Evolutionary conservation across 805 yeast species (phyloP).

Genomic region (Candida coquimbonensis): DNA sequence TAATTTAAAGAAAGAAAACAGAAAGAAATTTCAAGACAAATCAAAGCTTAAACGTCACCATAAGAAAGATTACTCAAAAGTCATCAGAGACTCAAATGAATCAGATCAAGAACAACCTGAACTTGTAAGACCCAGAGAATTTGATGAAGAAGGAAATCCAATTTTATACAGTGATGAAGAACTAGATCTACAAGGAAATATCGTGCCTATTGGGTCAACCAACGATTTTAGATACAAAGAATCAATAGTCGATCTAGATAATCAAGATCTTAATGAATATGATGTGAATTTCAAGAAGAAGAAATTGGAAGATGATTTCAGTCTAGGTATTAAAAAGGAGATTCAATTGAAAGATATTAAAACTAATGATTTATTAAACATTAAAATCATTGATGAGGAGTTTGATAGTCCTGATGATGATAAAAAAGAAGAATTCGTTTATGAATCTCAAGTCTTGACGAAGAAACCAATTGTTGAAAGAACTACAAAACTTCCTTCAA

Average conservation of each 20-base stretch:
- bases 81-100: constrained; percentile 16
- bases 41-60: constrained; percentile 31
- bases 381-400: constrained; percentile 5
- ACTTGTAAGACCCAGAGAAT: constrained; percentile 13
- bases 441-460: neutral
- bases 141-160: constrained; percentile 12
- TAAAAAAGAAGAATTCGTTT: neutral
- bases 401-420: constrained; percentile 2
- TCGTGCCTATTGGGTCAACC: constrained; percentile 10
- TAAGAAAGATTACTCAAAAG: constrained; percentile 30
- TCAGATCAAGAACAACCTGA: constrained; percentile 9
- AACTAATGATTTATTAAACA: constrained; percentile 9
- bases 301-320: constrained; percentile 6
- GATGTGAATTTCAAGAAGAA: constrained; percentile 16
- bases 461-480: neutral
- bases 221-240: constrained; percentile 21
- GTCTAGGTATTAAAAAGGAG: neutral
- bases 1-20: constrained; percentile 30
- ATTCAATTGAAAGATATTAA: constrained; percentile 2
- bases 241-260: constrained; percentile 12
- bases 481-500: constrained; percentile 13
- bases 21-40: constrained; percentile 36
- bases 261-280: constrained; percentile 8
- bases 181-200: constrained; percentile 7
- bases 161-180: constrained; percentile 12